Evolutionary conservation across 176 grass and related monocot genomes (phyloP).

Genomic region (Hordeum vulgare): DNA sequence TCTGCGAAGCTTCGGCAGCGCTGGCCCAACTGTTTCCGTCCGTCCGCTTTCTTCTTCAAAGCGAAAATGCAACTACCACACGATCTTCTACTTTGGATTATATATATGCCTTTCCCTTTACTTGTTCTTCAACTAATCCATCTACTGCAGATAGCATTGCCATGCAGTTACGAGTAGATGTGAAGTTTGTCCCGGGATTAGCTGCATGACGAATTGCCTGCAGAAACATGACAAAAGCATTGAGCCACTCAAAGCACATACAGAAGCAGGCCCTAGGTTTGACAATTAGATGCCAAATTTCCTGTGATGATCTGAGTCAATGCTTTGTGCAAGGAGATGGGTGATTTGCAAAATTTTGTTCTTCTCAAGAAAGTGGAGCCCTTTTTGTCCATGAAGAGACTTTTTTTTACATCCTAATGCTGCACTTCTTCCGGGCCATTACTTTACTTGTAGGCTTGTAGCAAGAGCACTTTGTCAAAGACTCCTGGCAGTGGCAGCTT

Average conservation of each 20-base stretch:
- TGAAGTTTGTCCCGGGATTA: constrained; percentile 12
- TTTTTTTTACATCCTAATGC: not conserved
- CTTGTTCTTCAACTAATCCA: not conserved
- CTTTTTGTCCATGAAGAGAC: constrained; percentile 15
- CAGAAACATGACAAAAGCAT: constrained; percentile 34
- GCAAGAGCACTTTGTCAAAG: constrained; percentile 28
- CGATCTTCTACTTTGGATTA: constrained; percentile 2
- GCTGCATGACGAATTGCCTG: not conserved
- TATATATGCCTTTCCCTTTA: not conserved
- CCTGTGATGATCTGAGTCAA: constrained; percentile 16
- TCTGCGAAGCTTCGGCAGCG: not conserved
- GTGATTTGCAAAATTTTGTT: constrained; percentile 24
- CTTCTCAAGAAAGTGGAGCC: constrained; percentile 45
- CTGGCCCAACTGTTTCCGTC: constrained; percentile 7
- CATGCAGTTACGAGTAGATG: not conserved
- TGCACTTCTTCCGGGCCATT: not conserved
- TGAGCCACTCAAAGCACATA: constrained; percentile 45
- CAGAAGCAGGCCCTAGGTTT: constrained; percentile 27
- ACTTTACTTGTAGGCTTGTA: constrained; percentile 14
- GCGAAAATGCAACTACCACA: not conserved
- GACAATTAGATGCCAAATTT: constrained; percentile 28
- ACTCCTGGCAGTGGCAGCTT: constrained; percentile 13
- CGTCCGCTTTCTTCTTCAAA: not conserved
- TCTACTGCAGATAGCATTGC: not conserved
- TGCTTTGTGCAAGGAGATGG: constrained; percentile 18